Base-by-base conservation (phyloP, 2,329 filamentous ascomycete genomes). In the Hymenoscyphus repandus region DNA sequence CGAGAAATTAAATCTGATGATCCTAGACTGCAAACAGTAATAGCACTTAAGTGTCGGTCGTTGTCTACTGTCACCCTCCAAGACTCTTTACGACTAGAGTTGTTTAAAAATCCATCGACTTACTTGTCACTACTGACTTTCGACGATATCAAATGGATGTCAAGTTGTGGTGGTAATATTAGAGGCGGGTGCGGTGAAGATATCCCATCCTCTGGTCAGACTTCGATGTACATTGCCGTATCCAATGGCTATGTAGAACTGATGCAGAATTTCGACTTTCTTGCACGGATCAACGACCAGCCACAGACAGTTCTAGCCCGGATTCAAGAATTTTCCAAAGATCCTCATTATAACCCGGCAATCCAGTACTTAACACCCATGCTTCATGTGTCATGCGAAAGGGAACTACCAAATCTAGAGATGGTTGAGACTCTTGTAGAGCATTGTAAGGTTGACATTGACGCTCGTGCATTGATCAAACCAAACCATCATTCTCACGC, bases 401-500 rank as follows among this genome's bases (percentile, higher is more conserved):
- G 63, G 15, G 49, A 60, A 5, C 45, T 66, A 6, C 66, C 68
- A 6, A 69, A 70, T 22, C 64, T 70, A 49, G 56, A 60, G 3
- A 58, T 69, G 2, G 56, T 70, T 1, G 56, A 63, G 6, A 38
- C 67, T 6, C 53, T 72, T 12, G 62, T 71, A 11, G 61, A 68
- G 27, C 59, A 60, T 13, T 65, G 64, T 27, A 52, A 48, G 3
- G 63, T 67, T 18, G 62, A 69, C 52, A 36, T 70, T 27, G 57
- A 68, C 31, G 47, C 34, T 5, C 37, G 30, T 15, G 13, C 45
- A n/a, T 31, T 50, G n/a, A 48, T 47, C 22, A 11, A 45, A 18
- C 42, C 57, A 58, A 31, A 47, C 40, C 11, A 45, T 51, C 45
- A 51, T 55, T 30, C 31, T 10, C 41, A 44, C 11, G 17, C 43